Conservation (phyloP, 352 stramenopile species). For the Pythium coloratum region DNA sequence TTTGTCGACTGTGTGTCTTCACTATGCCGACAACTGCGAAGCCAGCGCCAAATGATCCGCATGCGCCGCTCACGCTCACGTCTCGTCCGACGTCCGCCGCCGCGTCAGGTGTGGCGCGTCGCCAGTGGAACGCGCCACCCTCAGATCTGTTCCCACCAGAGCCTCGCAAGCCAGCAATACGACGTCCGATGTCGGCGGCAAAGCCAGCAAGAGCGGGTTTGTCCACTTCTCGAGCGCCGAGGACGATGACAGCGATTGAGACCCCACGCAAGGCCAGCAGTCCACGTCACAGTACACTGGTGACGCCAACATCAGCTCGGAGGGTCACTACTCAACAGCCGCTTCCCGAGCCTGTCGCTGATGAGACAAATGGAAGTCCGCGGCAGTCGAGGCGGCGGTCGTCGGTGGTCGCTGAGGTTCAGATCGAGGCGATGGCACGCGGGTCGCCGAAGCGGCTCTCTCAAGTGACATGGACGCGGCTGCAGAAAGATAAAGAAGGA, state of each 20-base stretch:
- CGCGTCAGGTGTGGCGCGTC: conserved; percentile 7
- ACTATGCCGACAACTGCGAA: conserved; percentile 13
- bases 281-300: not conserved
- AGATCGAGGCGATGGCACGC: conserved; percentile 24
- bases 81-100: conserved; percentile 17
- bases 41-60: conserved; percentile 2
- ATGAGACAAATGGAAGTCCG: not conserved
- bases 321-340: not conserved
- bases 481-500: conserved; percentile 24
- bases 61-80: conserved; percentile 9
- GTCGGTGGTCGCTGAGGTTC: conserved; percentile 17
- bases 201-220: not conserved
- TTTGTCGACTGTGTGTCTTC: not conserved
- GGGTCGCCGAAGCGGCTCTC: conserved; percentile 27
- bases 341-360: not conserved
- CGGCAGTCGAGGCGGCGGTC: not conserved
- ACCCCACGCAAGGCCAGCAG: conserved; percentile 6
- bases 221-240: not conserved
- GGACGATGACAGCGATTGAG: not conserved
- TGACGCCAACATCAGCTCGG: not conserved
- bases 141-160: conserved; percentile 20
- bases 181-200: conserved; percentile 13
- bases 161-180: conserved; percentile 4
- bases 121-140: conserved; percentile 33
- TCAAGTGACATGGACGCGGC: conserved; percentile 25